Evolutionary conservation across 2,329 filamentous ascomycete species (phyloP).

Genomic region (Macrophomina phaseolina): DNA sequence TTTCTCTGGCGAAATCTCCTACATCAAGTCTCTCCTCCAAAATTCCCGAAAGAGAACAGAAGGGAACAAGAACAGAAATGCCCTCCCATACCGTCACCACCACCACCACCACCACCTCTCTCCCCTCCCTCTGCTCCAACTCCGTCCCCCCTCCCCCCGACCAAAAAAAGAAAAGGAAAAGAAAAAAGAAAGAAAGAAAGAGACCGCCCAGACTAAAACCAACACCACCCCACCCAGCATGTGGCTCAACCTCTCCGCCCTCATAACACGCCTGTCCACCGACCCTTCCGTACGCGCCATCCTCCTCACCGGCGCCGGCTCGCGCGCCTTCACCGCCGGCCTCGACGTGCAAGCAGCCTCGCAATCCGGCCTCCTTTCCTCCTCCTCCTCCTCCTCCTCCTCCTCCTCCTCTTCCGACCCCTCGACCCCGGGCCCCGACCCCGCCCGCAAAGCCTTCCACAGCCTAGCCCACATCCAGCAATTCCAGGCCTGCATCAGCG

Average conservation of each 20-base stretch:
- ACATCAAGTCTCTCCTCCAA: too few species aligned
- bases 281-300: conserved; percentile 77
- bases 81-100: too few species aligned
- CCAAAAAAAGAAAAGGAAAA: too few species aligned
- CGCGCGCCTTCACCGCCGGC: conserved; percentile 83
- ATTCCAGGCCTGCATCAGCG: conserved; percentile 79
- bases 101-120: too few species aligned
- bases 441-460: conserved; percentile 15
- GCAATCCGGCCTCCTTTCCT: conserved; percentile 54
- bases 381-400: conserved; percentile 28
- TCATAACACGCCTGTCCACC: conserved; percentile 75
- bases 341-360: conserved; percentile 79
- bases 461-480: conserved; percentile 71
- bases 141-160: too few species aligned
- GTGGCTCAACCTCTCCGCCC: conserved; percentile 78
- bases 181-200: too few species aligned
- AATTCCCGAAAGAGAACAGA: too few species aligned
- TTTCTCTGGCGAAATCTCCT: too few species aligned
- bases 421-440: conserved; percentile 2
- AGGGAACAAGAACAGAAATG: too few species aligned
- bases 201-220: background rate
- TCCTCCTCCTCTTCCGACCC: conserved; percentile 27
- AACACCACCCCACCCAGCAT: conserved; percentile 57
- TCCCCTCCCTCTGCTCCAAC: too few species aligned
- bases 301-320: conserved; percentile 79